Evolutionary conservation across 768 basidiomycete species (phyloP).

Genomic region (Suillus cothurnatus): DNA sequence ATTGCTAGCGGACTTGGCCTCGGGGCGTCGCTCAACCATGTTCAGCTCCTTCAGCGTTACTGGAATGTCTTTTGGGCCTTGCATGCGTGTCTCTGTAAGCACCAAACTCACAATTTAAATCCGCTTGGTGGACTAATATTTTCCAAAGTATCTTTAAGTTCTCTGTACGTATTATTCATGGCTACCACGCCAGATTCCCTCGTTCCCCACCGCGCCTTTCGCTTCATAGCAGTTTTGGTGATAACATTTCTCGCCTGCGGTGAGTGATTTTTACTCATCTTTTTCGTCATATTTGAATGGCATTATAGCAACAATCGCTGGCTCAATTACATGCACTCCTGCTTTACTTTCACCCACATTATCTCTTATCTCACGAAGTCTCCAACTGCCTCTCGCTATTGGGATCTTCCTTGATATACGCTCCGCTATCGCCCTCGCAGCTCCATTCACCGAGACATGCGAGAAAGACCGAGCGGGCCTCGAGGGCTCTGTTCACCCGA

Average conservation of each 20-base stretch:
- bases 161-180: constrained; percentile 25
- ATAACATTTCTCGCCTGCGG: constrained; percentile 29
- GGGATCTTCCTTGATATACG: constrained; percentile 13
- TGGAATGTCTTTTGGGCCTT: constrained; percentile 20
- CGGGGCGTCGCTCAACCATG: constrained; percentile 14
- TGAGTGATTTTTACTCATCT: constrained; percentile 15
- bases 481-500: neutral
- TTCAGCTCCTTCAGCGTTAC: constrained; percentile 17
- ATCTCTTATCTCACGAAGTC: constrained; percentile 24
- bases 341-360: constrained; percentile 26
- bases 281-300: neutral
- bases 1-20: constrained; percentile 25
- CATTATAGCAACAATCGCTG: constrained; percentile 26
- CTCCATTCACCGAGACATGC: neutral
- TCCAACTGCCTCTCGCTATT: constrained; percentile 21
- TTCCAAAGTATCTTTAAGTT: constrained; percentile 26
- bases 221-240: constrained; percentile 19
- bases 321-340: constrained; percentile 27
- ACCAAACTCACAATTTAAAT: neutral
- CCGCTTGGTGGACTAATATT: neutral
- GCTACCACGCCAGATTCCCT: constrained; percentile 9
- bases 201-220: constrained; percentile 16
- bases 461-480: constrained; percentile 18
- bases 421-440: constrained; percentile 1
- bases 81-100: constrained; percentile 28